Evolutionary conservation across 768 basidiomycete genomes (phyloP), one percentile per base, ranked within the genome.

Genomic region (Hygrophoropsis aurantiaca): DNA sequence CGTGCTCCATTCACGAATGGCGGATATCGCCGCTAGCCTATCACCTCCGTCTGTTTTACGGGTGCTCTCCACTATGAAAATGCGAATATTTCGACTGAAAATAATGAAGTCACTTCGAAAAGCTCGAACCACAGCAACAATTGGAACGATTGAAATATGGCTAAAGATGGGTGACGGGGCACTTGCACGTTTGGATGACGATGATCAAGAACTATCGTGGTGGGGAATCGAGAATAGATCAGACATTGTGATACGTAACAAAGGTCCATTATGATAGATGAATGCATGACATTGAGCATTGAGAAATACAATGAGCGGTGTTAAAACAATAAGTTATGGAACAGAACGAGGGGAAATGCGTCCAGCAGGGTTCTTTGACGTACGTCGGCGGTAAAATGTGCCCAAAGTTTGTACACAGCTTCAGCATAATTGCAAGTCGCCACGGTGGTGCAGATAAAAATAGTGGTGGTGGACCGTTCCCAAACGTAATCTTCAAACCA

Each of bases 31-130:
- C 19, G 54, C 35, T 44, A 56, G 19, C 49, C 47, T 16, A 46
- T 52, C 32, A 20, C 54, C 64, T 36, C 53, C 56, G 40, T 46
- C 58, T 32, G 50, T 58, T 16, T 51, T 90, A 15, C 80, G 75
- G 26, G 79, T 84, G 0, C 71, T 93, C 13, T 82, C 84, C 36
- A 81, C 76, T 3, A 88, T 90, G 85, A 69, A 80, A 13, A 58
- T 91, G 19, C 77, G 75, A 33, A 64, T 72, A n/a, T 71, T 93
- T 46, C 78, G 84, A 40, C 62, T 78, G 46, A 92, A 88, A 58
- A 58, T 84, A 37, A 68, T 74, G 33, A 91, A 87, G 58, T 60
- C 68, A 3, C 58, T 74, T 25, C 51, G 64, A 62, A 50, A 36
- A 58, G 11, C 55, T 13, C 40, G 51, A 74, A 65, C 48, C 58